Evolutionary conservation across 2,329 filamentous ascomycete species (phyloP), one percentile per base, ranked within the genome.

Genomic region (Mollisiaceae sp.): DNA sequence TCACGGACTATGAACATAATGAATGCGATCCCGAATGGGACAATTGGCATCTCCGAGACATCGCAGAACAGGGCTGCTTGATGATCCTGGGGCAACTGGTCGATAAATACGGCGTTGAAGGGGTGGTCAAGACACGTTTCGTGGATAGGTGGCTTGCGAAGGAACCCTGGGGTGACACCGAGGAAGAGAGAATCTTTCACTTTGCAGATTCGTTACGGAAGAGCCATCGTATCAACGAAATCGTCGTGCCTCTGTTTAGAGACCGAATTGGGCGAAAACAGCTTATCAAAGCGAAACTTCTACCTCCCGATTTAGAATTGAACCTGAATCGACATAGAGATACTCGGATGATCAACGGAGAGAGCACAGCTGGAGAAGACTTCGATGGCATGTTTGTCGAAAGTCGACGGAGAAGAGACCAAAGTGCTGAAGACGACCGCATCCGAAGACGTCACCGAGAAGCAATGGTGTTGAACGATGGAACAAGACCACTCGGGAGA

Each of bases 381-480:
- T 79, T 72, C 39, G 71, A 72, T 9, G 67, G 63, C 4, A 68
- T 69, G 60, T 69, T 73, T 50, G 43, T 79, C 74, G 68, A 80
- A 76, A 66, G 69, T 56, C 45, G 79, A 55, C 77, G 78, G 57
- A 73, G 80, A 62, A 75, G 82, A 66, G 85, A 86, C 64, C 85
- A 87, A 75, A 87, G 82, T 65, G 81, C 79, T 8, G 88, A 88
- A 74, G 91, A 94, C 76, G 89, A 91, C 73, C 86, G 90, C 61
- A 82, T 94, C 66, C 83, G 93, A 66, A 85, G 93, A 69, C 85
- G 92, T 59, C 86, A 94, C 74, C 85, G 93, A 70, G 93, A 97
- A 79, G 93, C 93, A 4, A 94, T 97, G 86, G 93, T 97, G 22
- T 81, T 97, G 64, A 94, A 93, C 73, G 93, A 97, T 73, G 91